Evolutionary conservation across 768 basidiomycete species (phyloP).

Genomic region (Kwoniella sp.): DNA sequence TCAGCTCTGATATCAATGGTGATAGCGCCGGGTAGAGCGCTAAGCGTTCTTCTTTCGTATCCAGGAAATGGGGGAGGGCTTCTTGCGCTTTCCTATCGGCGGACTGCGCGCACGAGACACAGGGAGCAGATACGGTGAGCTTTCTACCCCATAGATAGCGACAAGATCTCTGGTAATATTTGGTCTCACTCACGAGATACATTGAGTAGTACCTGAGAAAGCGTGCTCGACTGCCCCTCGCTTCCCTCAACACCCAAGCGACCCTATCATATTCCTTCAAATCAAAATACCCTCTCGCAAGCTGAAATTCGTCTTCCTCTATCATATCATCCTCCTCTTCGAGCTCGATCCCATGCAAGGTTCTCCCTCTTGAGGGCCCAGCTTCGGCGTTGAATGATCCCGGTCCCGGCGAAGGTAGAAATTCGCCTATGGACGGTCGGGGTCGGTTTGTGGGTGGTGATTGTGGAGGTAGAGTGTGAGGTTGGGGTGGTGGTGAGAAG

Average conservation of each 20-base stretch:
- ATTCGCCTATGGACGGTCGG: constrained; percentile 40
- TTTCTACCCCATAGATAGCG: background rate
- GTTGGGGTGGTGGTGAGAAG: constrained; percentile 46
- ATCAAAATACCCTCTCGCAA: constrained; percentile 74
- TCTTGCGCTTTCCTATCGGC: constrained; percentile 79
- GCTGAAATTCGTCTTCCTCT: constrained; percentile 65
- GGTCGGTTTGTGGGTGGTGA: constrained; percentile 21
- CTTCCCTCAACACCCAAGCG: constrained; percentile 66
- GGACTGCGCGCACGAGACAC: constrained; percentile 61
- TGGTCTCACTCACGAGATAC: constrained; percentile 70
- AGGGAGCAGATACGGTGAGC: background rate
- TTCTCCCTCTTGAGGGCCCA: constrained; percentile 40
- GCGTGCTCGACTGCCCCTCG: constrained; percentile 69
- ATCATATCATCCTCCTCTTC: constrained; percentile 62
- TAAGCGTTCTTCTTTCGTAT: constrained; percentile 52
- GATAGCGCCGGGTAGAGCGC: constrained; percentile 50
- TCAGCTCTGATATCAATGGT: constrained; percentile 46
- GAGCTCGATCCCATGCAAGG: constrained; percentile 43
- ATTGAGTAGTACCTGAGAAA: constrained; percentile 80
- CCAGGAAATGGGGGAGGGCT: constrained; percentile 67
- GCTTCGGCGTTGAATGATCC: constrained; percentile 36
- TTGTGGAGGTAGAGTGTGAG: constrained; percentile 17
- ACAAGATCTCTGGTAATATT: background rate
- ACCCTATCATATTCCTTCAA: constrained; percentile 77
- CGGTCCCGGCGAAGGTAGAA: constrained; percentile 46